phyloP scores from a whole-genome alignment of 2,329 filamentous ascomycete genomes.

The Pseudocercospora eumusae region DNA sequence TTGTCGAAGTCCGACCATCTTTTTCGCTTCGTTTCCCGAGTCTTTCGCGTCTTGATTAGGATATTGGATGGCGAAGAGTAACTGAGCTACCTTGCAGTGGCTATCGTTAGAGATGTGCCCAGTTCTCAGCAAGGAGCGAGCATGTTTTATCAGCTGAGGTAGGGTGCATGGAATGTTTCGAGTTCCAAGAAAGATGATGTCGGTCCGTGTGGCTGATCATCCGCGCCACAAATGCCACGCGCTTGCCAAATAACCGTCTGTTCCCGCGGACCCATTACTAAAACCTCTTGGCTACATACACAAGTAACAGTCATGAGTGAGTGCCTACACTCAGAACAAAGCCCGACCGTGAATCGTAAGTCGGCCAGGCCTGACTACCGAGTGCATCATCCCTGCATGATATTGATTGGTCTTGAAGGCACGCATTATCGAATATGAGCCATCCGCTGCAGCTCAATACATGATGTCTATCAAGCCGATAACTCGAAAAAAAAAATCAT shows the following conservation, averaged over 20 bases:
- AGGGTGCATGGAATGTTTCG: neutral
- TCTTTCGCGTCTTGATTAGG: neutral
- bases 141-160: neutral
- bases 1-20: slow-evolving; percentile 36
- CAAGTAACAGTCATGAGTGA: neutral
- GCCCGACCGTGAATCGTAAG: neutral
- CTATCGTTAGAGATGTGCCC: neutral
- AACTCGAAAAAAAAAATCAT: neutral
- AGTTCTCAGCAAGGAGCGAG: neutral
- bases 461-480: neutral
- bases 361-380: neutral
- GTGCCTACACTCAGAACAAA: neutral
- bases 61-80: neutral
- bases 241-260: neutral
- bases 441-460: neutral
- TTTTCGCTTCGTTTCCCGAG: neutral
- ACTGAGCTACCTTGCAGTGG: neutral
- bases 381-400: neutral
- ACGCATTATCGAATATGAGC: neutral
- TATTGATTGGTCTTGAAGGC: neutral
- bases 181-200: neutral
- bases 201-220: neutral
- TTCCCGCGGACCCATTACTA: too few relatives aligned
- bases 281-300: neutral
- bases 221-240: neutral